Percentiles rank a stretch among this genome's conserved stretches.
Evolutionary conservation across 768 basidiomycete species (phyloP).

Genomic region (Tricholoma furcatifolium): DNA sequence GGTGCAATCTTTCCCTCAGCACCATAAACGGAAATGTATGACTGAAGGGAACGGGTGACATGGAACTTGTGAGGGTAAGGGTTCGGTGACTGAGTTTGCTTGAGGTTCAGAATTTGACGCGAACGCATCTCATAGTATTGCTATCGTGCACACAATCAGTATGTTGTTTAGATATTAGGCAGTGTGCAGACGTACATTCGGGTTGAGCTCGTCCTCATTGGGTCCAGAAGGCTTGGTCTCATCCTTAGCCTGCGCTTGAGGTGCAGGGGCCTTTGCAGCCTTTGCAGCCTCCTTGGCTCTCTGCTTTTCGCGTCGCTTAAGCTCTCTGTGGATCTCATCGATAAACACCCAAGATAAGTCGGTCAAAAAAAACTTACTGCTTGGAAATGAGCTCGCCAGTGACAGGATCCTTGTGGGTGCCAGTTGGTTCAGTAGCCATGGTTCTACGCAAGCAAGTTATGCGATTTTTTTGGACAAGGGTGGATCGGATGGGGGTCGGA

Average conservation of each 20-base stretch:
- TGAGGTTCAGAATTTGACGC: constrained; percentile 82
- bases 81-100: constrained; percentile 81
- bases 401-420: constrained; percentile 72
- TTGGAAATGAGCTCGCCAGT: constrained; percentile 98
- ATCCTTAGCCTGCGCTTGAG: constrained; percentile 37
- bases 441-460: constrained; percentile 3
- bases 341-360: constrained; percentile 26
- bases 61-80: constrained; percentile 99
- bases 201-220: constrained; percentile 84
- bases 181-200: constrained; percentile 64
- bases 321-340: constrained; percentile 56
- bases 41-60: constrained; percentile 71
- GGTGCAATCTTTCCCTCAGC: constrained; percentile 64
- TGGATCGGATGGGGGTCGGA: constrained; percentile 11
- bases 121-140: constrained; percentile 97
- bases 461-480: constrained; percentile 4
- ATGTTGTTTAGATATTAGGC: background rate
- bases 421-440: constrained; percentile 45
- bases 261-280: constrained; percentile 37
- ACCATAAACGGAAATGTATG: constrained; percentile 76
- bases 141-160: constrained; percentile 40
- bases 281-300: constrained; percentile 76
- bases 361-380: constrained; percentile 54
- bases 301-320: constrained; percentile 91
- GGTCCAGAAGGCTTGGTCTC: constrained; percentile 38